Conservation (phyloP, 2,329 filamentous ascomycete species). For the Dactylellina sp. region DNA sequence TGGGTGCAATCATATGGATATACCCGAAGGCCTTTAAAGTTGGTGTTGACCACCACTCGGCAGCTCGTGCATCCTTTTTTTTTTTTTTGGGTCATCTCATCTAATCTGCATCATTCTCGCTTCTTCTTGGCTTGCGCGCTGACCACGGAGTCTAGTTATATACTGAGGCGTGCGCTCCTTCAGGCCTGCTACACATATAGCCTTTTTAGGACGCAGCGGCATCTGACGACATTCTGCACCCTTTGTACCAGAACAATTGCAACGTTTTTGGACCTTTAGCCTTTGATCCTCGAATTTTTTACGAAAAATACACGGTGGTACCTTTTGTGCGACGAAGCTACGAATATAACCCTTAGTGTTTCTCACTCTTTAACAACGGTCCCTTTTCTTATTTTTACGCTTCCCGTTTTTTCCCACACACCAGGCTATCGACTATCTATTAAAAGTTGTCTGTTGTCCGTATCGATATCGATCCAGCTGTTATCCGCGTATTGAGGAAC, state of each 20-base stretch:
- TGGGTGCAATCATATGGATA: constrained; percentile 39
- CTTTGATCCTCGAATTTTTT: background rate
- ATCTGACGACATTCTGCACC: constrained; percentile 4
- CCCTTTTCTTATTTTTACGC: background rate
- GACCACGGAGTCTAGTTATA: constrained; percentile 9
- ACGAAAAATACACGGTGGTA: constrained; percentile 49
- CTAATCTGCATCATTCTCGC: constrained; percentile 23
- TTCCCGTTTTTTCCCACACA: background rate
- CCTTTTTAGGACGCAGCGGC: constrained; percentile 21
- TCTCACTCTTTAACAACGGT: constrained; percentile 2
- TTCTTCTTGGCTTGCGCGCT: constrained; percentile 21
- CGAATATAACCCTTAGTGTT: constrained; percentile 20
- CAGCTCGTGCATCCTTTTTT: constrained; percentile 9
- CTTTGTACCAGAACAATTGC: background rate
- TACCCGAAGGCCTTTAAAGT: constrained; percentile 26
- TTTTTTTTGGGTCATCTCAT: constrained; percentile 14
- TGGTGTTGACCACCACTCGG: constrained; percentile 28
- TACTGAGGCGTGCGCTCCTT: constrained; percentile 13
- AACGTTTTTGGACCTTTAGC: background rate
- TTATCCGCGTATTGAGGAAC: too few species aligned
- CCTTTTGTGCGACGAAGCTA: constrained; percentile 51
- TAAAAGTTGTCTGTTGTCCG: too few species aligned
- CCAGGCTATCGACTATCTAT: too few species aligned
- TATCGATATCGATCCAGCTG: too few species aligned
- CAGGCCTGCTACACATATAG: constrained; percentile 22